Evolutionary conservation across 345 rosid genomes (phyloP).

Genomic region (Hypericum androsaemum): DNA sequence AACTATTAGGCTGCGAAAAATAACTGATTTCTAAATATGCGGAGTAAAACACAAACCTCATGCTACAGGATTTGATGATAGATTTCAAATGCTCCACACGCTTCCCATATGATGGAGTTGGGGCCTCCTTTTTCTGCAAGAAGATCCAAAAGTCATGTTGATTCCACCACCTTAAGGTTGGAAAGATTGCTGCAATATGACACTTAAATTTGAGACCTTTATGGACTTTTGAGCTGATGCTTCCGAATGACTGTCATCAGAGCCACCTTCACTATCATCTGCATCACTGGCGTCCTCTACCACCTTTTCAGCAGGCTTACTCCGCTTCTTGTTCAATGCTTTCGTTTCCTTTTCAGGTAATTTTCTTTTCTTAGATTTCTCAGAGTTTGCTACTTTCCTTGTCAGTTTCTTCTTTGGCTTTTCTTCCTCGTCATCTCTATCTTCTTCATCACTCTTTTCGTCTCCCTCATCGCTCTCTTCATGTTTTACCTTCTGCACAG

Average conservation of each 20-base stretch:
- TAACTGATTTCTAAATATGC: background rate
- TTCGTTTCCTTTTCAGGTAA: conserved; percentile 34
- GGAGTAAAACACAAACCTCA: conserved; percentile 45
- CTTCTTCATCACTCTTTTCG: conserved; percentile 26
- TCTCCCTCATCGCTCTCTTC: conserved; percentile 37
- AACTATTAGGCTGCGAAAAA: conserved; percentile 5
- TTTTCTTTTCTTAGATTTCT: conserved; percentile 46
- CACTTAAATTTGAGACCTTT: conserved; percentile 31
- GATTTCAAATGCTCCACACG: conserved; percentile 74
- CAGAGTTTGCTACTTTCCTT: conserved; percentile 30
- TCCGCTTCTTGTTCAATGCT: conserved; percentile 36
- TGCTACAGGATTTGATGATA: conserved; percentile 72
- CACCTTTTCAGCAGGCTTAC: conserved; percentile 29
- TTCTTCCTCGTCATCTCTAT: conserved; percentile 29
- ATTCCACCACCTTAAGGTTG: conserved; percentile 4
- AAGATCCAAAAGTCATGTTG: conserved; percentile 13
- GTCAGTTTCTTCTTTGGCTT: conserved; percentile 42
- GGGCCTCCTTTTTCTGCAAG: conserved; percentile 59
- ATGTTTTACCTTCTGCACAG: conserved; percentile 20
- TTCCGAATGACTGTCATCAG: conserved; percentile 41
- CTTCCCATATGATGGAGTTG: conserved; percentile 60
- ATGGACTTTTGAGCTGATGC: conserved; percentile 39
- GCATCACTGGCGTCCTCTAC: conserved; percentile 33
- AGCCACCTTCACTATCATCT: conserved; percentile 36
- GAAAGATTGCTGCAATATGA: background rate